Evolutionary conservation across 1,139 yeast species (phyloP).

Genomic region (Protomyces macrosporus): DNA sequence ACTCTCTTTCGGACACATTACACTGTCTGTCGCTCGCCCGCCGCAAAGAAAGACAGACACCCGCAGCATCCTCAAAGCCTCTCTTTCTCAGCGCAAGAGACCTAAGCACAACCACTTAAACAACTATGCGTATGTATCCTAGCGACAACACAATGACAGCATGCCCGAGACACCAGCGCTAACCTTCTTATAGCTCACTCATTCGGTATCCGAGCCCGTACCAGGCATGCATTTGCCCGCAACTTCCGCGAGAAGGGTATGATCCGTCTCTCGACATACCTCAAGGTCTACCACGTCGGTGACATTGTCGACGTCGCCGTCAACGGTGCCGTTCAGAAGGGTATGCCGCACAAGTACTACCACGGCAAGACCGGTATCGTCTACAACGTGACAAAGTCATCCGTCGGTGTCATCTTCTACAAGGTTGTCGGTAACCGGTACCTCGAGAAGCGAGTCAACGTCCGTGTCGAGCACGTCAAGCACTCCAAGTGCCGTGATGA

Average conservation of each 20-base stretch:
- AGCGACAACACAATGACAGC: not conserved
- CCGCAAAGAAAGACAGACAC: not conserved
- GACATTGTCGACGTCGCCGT: conserved; percentile 99
- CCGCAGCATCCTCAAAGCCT: too few species aligned
- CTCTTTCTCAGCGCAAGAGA: not conserved
- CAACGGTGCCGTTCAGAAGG: conserved; percentile 94
- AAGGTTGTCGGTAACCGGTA: conserved; percentile 99
- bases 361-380: conserved; percentile 99
- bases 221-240: conserved; percentile 29
- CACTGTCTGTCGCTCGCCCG: not conserved
- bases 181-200: conserved; percentile 68
- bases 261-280: conserved; percentile 72
- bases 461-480: conserved; percentile 97
- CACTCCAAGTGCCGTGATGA: conserved; percentile 99
- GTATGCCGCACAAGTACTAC: conserved; percentile 99
- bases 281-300: conserved; percentile 97
- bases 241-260: conserved; percentile 30
- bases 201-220: conserved; percentile 41
- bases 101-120: not conserved
- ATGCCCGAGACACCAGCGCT: not conserved
- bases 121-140: not conserved
- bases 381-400: conserved; percentile 96
- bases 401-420: conserved; percentile 97
- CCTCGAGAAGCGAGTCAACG: conserved; percentile 96
- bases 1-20: not conserved